A percentile compares a stretch with the other conserved stretches of the same genome.
Evolutionary conservation across 805 yeast genomes (phyloP).

Genomic region (Lipomyces sp.): DNA sequence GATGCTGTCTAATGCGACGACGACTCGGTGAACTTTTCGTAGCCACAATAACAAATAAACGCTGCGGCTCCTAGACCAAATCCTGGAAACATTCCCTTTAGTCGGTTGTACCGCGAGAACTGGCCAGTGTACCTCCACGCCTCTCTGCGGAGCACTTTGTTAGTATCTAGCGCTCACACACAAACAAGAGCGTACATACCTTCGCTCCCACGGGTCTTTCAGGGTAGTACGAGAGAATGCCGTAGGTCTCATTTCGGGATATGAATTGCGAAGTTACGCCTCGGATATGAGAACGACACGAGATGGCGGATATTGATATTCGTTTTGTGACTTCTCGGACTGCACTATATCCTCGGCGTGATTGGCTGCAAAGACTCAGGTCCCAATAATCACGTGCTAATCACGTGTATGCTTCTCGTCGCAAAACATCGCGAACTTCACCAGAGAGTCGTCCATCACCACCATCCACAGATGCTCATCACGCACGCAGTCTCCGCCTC

Average conservation of each 20-base stretch:
- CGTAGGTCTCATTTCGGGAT: slow-evolving; percentile 16
- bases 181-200: slow-evolving; percentile 37
- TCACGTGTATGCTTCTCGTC: too few relatives aligned
- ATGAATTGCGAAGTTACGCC: neutral
- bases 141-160: slow-evolving; percentile 49
- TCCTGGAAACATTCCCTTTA: slow-evolving; percentile 74
- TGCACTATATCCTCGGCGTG: too few relatives aligned
- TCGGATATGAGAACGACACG: too few relatives aligned
- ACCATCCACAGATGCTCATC: too few relatives aligned
- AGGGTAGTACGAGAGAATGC: slow-evolving; percentile 22
- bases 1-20: slow-evolving; percentile 2
- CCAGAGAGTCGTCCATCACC: too few relatives aligned
- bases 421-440: too few relatives aligned
- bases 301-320: too few relatives aligned
- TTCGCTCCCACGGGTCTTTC: slow-evolving; percentile 51
- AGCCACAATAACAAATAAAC: slow-evolving; percentile 60
- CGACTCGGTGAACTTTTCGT: slow-evolving; percentile 44
- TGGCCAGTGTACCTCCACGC: slow-evolving; percentile 90
- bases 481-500: too few relatives aligned
- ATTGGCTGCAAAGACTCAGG: too few relatives aligned
- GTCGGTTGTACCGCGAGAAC: slow-evolving; percentile 66
- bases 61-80: slow-evolving; percentile 75
- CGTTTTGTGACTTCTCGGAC: too few relatives aligned
- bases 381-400: too few relatives aligned
- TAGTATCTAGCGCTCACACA: neutral